phyloP scores from a whole-genome alignment of 495 filamentous ascomycete species.

The Podospora appendiculata region DNA sequence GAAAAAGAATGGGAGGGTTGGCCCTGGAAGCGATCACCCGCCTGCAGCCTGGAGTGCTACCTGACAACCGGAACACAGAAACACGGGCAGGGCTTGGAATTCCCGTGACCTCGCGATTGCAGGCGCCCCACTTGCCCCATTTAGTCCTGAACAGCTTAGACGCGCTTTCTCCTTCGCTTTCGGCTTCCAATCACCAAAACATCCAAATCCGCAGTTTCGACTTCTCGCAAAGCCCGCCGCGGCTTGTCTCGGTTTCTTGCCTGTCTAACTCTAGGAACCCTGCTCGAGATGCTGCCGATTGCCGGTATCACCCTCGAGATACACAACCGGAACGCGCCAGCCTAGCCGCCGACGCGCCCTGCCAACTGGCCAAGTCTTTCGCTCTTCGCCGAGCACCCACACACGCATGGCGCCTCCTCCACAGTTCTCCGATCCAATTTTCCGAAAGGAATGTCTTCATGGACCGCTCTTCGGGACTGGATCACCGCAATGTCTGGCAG shows the following conservation, averaged over 20 bases:
- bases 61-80: no score
- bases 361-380: constrained; percentile 25
- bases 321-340: constrained; percentile 9
- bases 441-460: constrained; percentile 53
- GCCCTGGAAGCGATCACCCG: no score
- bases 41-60: no score
- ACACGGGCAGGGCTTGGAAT: no score
- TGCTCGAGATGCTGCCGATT: constrained; percentile 1
- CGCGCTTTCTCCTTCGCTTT: no score
- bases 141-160: no score
- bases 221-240: not conserved
- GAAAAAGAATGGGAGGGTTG: no score
- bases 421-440: constrained; percentile 61
- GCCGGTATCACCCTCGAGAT: constrained; percentile 7
- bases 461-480: constrained; percentile 29
- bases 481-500: constrained; percentile 27
- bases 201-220: not conserved
- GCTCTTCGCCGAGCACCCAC: constrained; percentile 29
- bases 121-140: no score
- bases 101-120: no score
- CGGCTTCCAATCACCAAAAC: no score
- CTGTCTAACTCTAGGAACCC: not conserved
- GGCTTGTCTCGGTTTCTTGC: not conserved
- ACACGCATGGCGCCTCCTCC: constrained; percentile 54
- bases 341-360: constrained; percentile 1